These are phyloP conservation scores for Pythium rhizo-oryzae DNA, from an alignment of 352 stramenopile species.

Conservation along the genomic window DNA sequence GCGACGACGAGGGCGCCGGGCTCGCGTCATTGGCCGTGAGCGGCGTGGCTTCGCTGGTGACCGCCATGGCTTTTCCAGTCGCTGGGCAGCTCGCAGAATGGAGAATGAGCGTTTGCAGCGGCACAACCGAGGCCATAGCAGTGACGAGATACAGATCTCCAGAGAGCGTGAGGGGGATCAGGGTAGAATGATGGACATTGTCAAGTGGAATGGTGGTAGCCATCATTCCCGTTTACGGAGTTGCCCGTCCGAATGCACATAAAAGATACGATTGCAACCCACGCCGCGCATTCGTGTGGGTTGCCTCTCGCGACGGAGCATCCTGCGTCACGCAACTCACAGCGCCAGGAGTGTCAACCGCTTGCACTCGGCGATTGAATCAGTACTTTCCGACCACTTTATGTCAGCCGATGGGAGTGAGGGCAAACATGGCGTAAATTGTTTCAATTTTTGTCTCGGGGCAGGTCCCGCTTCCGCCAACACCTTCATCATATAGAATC, in stretches of 20 bases:
- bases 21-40: conserved; percentile 36
- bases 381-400: no score
- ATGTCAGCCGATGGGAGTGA: no score
- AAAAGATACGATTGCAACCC: conserved; percentile 21
- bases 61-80: background rate
- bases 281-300: background rate
- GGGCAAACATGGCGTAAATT: no score
- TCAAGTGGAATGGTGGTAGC: background rate
- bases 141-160: background rate
- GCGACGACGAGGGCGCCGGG: background rate
- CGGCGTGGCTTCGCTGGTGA: conserved; percentile 1
- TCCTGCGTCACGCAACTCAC: no score
- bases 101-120: background rate
- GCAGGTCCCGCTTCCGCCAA: conserved; percentile 35
- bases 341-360: no score
- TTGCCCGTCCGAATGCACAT: conserved; percentile 18
- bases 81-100: conserved; percentile 30
- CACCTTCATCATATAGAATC: background rate
- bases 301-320: background rate
- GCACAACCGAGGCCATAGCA: background rate
- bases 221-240: background rate
- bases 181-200: background rate
- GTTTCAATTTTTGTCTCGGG: conserved; percentile 32
- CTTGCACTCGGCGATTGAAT: no score
- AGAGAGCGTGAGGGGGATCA: background rate